phyloP scores from a whole-genome alignment of 2,329 filamentous ascomycete species.

The Xylaria arbuscula region DNA sequence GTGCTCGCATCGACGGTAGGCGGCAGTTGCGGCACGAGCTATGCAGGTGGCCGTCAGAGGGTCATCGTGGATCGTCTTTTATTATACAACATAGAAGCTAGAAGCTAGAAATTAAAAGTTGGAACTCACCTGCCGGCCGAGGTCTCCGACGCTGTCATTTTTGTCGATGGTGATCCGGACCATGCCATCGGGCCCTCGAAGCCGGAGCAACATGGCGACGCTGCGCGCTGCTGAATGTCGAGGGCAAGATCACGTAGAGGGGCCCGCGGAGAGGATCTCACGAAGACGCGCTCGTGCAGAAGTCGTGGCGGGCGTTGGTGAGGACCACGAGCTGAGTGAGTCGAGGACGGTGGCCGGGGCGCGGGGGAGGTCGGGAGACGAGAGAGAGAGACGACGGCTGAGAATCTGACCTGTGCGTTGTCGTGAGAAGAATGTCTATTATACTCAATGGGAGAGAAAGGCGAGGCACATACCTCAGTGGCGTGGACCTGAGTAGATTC shows the following conservation, averaged over 20 bases:
- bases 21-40: conserved; percentile 71
- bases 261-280: background rate
- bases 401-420: background rate
- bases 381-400: background rate
- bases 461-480: background rate
- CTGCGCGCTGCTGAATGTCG: conserved; percentile 4
- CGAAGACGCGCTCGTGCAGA: background rate
- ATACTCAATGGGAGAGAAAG: background rate
- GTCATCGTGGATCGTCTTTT: background rate
- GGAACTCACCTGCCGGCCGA: conserved; percentile 62
- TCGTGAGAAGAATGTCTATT: background rate
- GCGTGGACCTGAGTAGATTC: background rate
- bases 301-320: background rate
- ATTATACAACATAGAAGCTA: background rate
- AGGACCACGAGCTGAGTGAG: background rate
- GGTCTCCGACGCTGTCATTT: conserved; percentile 75
- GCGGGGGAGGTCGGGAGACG: background rate
- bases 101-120: too few species aligned
- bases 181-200: conserved; percentile 93
- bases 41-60: conserved; percentile 24
- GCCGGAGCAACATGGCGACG: conserved; percentile 80
- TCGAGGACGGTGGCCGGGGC: background rate
- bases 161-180: conserved; percentile 84
- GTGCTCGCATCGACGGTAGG: conserved; percentile 69
- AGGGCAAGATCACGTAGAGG: background rate